Evolutionary conservation across 305 asterid genomes (phyloP), one percentile per base, ranked within the genome.

Genomic region (Fraxinus baroniana): DNA sequence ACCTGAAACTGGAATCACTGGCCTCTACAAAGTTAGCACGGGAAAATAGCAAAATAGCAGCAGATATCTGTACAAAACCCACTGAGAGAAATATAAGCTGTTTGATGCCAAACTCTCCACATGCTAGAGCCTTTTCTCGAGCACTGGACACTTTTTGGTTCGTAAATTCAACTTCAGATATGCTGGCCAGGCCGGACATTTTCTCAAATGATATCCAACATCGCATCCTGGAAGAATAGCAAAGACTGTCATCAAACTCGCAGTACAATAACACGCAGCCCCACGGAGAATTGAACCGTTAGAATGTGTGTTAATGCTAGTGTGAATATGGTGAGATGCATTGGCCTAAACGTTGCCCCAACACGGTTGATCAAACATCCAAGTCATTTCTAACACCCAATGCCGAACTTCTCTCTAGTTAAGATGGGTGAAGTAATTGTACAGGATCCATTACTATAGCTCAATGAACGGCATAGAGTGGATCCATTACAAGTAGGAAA

Each of bases 211-310:
- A 49, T 15, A 17, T 49, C 8, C 62, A 49, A 49, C 20, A 49
- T 46, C 78, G 74, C 81, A 80, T 44, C 87, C 90, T 88, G 84
- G 77, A 85, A 81, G 85, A 78, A 79, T 9, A 74, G 15, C 77
- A 76, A 49, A 32, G 33, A 24, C 8, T 49, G n/a, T 28, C 75
- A 70, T 26, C 49, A 39, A 28, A 66, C 20, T 86, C 36, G 52
- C 10, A 0, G 18, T 49, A 49, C 20, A 49, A 49, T 15, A 49
- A 49, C 60, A 49, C 1, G 2, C 20, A 49, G 20, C 20, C 55
- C 15, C 15, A 44, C 0, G n/a, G 55, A 12, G 55, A 44, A 13
- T 44, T 12, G 49, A 41, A 41, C 55, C n/a, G 55, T 44, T 44
- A 12, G 55, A 44, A 44, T 13, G 55, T 44, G 5, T 41, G 15